Percentiles rank a stretch among this genome's conserved stretches.
Evolutionary conservation across 371 early-diverging fungal species (phyloP).

Genomic region (Lichtheimia ramosa): DNA sequence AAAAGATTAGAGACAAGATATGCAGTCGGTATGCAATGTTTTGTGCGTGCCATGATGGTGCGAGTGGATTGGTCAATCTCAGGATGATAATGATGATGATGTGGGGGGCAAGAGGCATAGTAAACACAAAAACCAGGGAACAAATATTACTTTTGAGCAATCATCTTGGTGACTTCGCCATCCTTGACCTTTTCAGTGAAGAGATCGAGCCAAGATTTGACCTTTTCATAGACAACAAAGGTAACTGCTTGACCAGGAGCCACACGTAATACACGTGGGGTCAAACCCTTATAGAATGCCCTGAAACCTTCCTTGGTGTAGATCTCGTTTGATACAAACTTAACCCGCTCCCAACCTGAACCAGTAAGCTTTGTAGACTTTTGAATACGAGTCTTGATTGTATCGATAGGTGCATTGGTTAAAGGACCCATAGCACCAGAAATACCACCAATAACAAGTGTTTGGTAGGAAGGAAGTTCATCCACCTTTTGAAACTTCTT

Average conservation of each 20-base stretch:
- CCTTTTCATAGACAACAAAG: conserved; percentile 87
- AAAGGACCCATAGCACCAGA: conserved; percentile 80
- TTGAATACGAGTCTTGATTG: conserved; percentile 98
- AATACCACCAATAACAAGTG: conserved; percentile 79
- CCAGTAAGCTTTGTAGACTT: conserved; percentile 69
- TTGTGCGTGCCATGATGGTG: too few relatives aligned
- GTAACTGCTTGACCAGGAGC: conserved; percentile 88
- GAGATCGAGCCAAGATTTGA: conserved; percentile 73
- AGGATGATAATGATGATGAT: too few relatives aligned
- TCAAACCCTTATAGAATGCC: conserved; percentile 96
- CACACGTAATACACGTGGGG: conserved; percentile 90
- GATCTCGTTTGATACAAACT: conserved; percentile 28
- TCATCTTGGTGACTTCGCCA: conserved; percentile 22
- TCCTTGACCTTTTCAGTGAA: conserved; percentile 47
- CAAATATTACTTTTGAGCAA: conserved; percentile 18
- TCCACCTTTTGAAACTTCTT: conserved; percentile 70
- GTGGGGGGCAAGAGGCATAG: too few relatives aligned
- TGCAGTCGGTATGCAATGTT: too few relatives aligned
- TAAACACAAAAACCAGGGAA: background rate
- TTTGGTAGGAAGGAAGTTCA: conserved; percentile 86
- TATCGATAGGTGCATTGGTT: conserved; percentile 71
- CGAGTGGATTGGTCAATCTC: too few relatives aligned
- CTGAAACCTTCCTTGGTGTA: conserved; percentile 80
- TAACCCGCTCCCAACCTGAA: conserved; percentile 81
- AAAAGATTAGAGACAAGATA: too few relatives aligned